Evolutionary conservation across 768 basidiomycete genomes (phyloP), one percentile per base, ranked within the genome.

Genomic region (Suillus variegatus): DNA sequence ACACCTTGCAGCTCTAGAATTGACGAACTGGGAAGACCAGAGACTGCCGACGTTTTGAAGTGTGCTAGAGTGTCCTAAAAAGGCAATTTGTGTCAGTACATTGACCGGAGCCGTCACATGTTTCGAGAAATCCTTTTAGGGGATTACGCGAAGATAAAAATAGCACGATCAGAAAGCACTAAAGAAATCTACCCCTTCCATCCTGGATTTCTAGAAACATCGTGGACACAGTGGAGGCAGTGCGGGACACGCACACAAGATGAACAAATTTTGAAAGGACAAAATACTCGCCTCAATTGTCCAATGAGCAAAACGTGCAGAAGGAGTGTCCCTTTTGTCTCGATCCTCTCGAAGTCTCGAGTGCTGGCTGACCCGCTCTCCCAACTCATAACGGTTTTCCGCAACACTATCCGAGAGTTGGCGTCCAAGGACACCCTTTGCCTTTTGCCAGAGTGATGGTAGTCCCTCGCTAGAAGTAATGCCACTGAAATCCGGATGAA

Each of bases 41-140:
- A 74, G 0, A 82, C 79, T 9, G 82, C 73, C 3, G 91, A 88
- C 1, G 92, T 89, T 22, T 85, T 84, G 72, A 91, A 92, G 70
- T 90, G 82, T 10, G 84, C 77, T 1, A 96, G 79, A 10, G 93
- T 92, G 67, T 93, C 89, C 94, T 95, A 70, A 14, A 47, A 51
- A 52, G 14, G 38, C 54, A 18, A 63, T 35, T 65, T 51, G 64
- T 38, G 51, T 65, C n/a, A 47, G 56, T 58, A 49, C 60, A 54
- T 62, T 54, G 44, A 67, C 28, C 43, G 46, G 41, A 51, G 20
- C 46, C 25, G 25, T 13, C 13, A 3, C 22, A 14, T 58, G 28
- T 32, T 52, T 35, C 5, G 16, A 28, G 52, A 32, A 22, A 40
- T 57, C 22, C 36, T 2, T 57, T 58, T 18, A 1, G 5, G 40